Percentiles rank a stretch among this genome's conserved stretches.
Evolutionary conservation across 768 basidiomycete genomes (phyloP).

Genomic region (Leccinum fibrillosum): DNA sequence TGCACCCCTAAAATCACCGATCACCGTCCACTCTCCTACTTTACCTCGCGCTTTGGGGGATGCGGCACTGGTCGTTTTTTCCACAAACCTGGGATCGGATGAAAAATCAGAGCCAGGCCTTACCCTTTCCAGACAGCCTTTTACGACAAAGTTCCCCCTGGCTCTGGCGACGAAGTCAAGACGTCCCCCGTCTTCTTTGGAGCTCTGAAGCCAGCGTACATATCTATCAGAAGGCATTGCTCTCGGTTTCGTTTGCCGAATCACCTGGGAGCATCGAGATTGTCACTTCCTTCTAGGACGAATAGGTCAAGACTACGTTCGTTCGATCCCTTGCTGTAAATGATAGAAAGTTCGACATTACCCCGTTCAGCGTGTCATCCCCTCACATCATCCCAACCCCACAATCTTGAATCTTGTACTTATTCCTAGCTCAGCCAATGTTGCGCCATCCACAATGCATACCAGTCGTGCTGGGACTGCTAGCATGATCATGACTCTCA

Average conservation of each 20-base stretch:
- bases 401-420: conserved; percentile 46
- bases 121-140: conserved; percentile 28
- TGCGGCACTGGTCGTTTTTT: not conserved
- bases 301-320: conserved; percentile 34
- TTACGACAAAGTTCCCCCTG: conserved; percentile 1
- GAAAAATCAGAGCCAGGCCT: conserved; percentile 65
- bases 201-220: conserved; percentile 39
- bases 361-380: conserved; percentile 19
- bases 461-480: conserved; percentile 55
- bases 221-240: conserved; percentile 17
- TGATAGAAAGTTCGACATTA: conserved; percentile 4
- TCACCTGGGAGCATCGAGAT: conserved; percentile 25
- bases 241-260: conserved; percentile 32
- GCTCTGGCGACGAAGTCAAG: conserved; percentile 7
- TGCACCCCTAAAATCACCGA: conserved; percentile 68
- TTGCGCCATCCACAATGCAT: conserved; percentile 46
- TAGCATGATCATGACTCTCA: conserved; percentile 50
- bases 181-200: conserved; percentile 60
- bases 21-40: conserved; percentile 64
- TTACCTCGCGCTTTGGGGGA: conserved; percentile 57
- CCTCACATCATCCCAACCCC: conserved; percentile 32
- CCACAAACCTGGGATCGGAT: conserved; percentile 39
- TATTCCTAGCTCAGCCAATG: conserved; percentile 40
- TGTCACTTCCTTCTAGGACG: conserved; percentile 14
- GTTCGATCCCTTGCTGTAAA: conserved; percentile 28